Base-by-base conservation (phyloP, 192 early-diverging fungal genomes). In the Umbelopsis sp. region DNA sequence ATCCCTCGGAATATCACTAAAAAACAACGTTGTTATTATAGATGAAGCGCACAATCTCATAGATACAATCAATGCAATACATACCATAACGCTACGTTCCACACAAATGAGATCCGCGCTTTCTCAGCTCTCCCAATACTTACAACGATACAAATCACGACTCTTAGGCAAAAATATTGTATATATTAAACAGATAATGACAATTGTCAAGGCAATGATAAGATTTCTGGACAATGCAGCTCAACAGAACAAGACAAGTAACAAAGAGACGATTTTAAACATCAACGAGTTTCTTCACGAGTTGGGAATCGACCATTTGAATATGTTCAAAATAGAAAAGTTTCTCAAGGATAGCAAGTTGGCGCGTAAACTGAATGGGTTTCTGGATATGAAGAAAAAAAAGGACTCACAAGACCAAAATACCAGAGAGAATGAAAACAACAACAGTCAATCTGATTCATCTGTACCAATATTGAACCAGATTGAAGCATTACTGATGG, bases 21-120 rank as follows among this genome's bases (percentile, higher is more conserved):
- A 88, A 41, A 76, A 81, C 71, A 91, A 90, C 32, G 82, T 98
- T 32, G 89, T 98, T 1, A 89, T 98, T 20, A 80, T 98, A 38
- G 96, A 96, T 82, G 91, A 94, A 76, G 91, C 90, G 1, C 90
- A 92, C 66, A 92, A 90, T 74, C 83, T 89, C 71, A 90, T 87
- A 43, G 91, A 94, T 70, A 89, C 91, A 14, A 90, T 96, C 54
- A 81, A 85, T 51, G 80, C 88, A 10, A 88, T 89, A 17, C 87
- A 96, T 70, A 90, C 91, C 21, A 85, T 91, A 5, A 43, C 76
- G 3, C 50, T 97, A 17, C 74, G 82, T 14, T 51, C 83, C 66
- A 54, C 45, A 0, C 85, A 91, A 32, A 78, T 92, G 9, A n/a
- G 72, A 10, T 66, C 80, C 53, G 84, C 91, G 0, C 70, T 78